Base-by-base conservation (phyloP, 306 rosid species). In the Pachyrhizus erosus region DNA sequence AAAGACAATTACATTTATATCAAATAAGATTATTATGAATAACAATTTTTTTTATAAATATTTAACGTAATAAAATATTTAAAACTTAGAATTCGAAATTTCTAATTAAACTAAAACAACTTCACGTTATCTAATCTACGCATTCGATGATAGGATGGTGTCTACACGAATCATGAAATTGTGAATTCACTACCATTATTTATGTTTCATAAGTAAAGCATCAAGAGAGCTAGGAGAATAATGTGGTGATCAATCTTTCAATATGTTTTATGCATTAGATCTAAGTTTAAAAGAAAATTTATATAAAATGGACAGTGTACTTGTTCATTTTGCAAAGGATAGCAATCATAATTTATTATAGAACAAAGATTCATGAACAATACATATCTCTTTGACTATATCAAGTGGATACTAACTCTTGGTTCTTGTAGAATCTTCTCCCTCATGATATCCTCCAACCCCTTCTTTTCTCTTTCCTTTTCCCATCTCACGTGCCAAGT, bases 381-480 rank as follows among this genome's bases (percentile, higher is more conserved):
- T 6, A 37, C 2, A 61, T 33, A 31, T 17, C n/a, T 67, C 26
- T 37, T 45, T n/a, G 17, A 12, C 84, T 84, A 87, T 55, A 84
- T 73, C 70, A 81, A 42, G 40, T 81, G 27, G 18, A 81, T 24
- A 62, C 87, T 73, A 42, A 87, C 82, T 84, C 80, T 81, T n/a
- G 86, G 83, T 77, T 87, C 90, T 14, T 77, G 68, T 5, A 73
- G 67, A 58, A 81, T 34, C 33, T 14, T 39, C 70, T 24, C 55
- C 17, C 17, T 58, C 57, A 49, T 31, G 49, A 18, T 17, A 26
- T 73, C 77, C 68, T 70, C 72, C 70, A 49, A 66, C 55, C 5
- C 13, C 9, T 45, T 75, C n/a, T 39, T 70, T 15, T 45, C 40
- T 43, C 18, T 45, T 70, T 70, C 42, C 18, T 37, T 8, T 40